Percentiles rank a stretch among this genome's conserved stretches.
Evolutionary conservation across 352 stramenopile genomes (phyloP).

Genomic region (Pythium utonaiense): DNA sequence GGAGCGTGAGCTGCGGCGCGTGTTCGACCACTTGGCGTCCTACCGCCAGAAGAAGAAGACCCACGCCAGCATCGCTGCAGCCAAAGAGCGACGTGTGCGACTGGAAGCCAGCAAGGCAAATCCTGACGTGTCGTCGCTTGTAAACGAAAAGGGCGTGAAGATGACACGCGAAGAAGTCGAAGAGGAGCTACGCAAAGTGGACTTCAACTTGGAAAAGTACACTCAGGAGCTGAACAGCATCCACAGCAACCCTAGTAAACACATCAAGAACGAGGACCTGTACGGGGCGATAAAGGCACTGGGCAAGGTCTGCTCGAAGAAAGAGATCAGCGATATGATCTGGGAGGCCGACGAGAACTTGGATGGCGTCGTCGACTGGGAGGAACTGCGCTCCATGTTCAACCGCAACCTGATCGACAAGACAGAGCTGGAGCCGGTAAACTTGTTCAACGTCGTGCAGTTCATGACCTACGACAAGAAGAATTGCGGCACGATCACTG

Average conservation of each 20-base stretch:
- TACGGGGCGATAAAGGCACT: conserved; percentile 92
- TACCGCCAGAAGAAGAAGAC: conserved; percentile 88
- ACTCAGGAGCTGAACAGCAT: conserved; percentile 42
- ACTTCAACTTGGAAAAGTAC: conserved; percentile 54
- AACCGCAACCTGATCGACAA: conserved; percentile 95
- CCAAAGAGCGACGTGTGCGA: conserved; percentile 54
- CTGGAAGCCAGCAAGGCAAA: conserved; percentile 63
- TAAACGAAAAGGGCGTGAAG: conserved; percentile 75
- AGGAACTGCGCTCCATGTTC: conserved; percentile 96
- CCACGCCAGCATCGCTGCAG: conserved; percentile 30
- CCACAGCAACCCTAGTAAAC: conserved; percentile 50
- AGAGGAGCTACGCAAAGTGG: conserved; percentile 61
- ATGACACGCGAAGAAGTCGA: conserved; percentile 82
- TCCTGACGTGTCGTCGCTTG: conserved; percentile 63
- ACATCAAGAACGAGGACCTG: conserved; percentile 91
- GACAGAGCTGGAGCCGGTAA: conserved; percentile 93
- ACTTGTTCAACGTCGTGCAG: conserved; percentile 96
- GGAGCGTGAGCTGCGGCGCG: conserved; percentile 92
- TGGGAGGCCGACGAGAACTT: conserved; percentile 98
- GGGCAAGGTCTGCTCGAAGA: conserved; percentile 90
- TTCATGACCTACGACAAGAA: conserved; percentile 98
- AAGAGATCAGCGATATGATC: conserved; percentile 97
- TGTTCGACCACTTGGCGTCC: conserved; percentile 93
- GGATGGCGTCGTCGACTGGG: conserved; percentile 92
- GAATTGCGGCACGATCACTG: conserved; percentile 91